Conservation (phyloP, 2,329 filamentous ascomycete genomes). For the Cercospora zeina region DNA sequence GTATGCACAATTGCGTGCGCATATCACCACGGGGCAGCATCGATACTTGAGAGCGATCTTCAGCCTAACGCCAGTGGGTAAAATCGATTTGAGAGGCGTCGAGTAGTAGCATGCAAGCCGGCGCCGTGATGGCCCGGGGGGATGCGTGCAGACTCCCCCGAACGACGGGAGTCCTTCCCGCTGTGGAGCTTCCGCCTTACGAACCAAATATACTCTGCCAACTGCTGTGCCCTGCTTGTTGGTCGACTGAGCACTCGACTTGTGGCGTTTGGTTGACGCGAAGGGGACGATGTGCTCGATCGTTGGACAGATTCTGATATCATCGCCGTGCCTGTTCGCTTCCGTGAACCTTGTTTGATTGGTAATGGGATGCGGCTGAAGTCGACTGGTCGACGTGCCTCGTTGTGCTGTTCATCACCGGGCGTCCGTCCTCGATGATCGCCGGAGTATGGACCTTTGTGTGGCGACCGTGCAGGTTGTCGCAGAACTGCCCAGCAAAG, state of each 20-base stretch:
- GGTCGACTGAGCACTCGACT: no score
- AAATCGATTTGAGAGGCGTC: background rate
- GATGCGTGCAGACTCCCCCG: background rate
- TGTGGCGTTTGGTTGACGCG: conserved; percentile 7
- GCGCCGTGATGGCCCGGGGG: background rate
- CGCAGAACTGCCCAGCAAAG: background rate
- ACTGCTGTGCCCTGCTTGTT: no score
- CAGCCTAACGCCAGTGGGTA: background rate
- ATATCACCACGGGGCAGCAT: background rate
- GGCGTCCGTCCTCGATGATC: background rate
- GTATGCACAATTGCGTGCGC: background rate
- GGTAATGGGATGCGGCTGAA: background rate
- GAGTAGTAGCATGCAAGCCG: background rate
- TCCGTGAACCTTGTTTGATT: background rate
- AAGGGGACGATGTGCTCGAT: background rate
- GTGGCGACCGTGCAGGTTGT: background rate
- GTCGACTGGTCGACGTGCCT: background rate
- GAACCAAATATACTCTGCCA: background rate
- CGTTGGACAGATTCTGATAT: background rate
- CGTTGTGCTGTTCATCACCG: background rate
- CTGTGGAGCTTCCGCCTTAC: background rate
- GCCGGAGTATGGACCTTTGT: background rate
- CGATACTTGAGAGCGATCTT: background rate
- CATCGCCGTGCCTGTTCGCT: conserved; percentile 1
- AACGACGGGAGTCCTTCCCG: conserved; percentile 1